phyloP scores from a whole-genome alignment of 139 green algal species.

The Limnomonas spitsbergensis region DNA sequence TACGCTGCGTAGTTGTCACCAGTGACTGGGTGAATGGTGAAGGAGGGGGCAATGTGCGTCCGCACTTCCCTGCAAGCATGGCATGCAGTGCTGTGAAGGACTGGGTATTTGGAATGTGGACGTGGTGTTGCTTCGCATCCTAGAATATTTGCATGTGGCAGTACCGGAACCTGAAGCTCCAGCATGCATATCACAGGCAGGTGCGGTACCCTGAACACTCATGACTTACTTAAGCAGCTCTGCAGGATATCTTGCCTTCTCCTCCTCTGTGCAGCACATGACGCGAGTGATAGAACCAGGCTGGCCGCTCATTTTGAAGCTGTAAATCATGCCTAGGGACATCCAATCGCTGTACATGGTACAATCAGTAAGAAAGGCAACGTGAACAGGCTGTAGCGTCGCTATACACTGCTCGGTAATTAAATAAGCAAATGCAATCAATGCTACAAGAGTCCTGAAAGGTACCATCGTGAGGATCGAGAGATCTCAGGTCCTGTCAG shows the following conservation, averaged over 20 bases:
- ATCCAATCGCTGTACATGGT: constrained; percentile 32
- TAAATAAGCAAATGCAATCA: too few species aligned
- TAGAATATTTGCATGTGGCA: background rate
- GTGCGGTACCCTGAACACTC: too few species aligned
- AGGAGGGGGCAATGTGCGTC: constrained; percentile 70
- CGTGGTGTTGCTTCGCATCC: background rate
- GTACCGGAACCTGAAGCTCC: background rate
- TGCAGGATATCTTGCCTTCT: constrained; percentile 41
- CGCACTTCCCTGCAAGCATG: too few species aligned
- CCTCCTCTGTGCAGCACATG: constrained; percentile 69
- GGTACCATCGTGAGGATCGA: too few species aligned
- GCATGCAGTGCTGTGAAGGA: background rate
- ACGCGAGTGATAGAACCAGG: constrained; percentile 68
- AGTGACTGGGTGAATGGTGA: constrained; percentile 20
- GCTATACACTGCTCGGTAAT: too few species aligned
- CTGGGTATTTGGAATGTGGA: background rate
- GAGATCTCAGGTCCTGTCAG: too few species aligned
- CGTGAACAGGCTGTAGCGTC: constrained; percentile 5
- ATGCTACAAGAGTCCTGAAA: too few species aligned
- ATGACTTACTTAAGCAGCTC: constrained; percentile 31
- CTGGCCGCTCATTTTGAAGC: constrained; percentile 60
- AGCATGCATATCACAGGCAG: too few species aligned
- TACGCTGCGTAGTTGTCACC: constrained; percentile 55
- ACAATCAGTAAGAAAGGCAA: constrained; percentile 17
- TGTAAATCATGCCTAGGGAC: constrained; percentile 53